Evolutionary conservation across 2,329 filamentous ascomycete genomes (phyloP).

Genomic region (Alternaria solani): DNA sequence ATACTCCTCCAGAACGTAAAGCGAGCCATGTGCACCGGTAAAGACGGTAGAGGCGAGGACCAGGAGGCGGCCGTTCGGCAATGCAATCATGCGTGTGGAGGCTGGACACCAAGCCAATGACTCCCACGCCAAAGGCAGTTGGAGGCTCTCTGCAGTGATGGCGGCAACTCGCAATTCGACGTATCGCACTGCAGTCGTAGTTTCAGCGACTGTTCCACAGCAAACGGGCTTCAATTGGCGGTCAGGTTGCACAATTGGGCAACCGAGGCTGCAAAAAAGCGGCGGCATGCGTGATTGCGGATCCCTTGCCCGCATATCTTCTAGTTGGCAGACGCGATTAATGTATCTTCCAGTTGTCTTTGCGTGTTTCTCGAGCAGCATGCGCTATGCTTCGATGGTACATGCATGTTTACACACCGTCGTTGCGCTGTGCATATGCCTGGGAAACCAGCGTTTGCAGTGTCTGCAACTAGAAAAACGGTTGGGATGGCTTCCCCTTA

Average conservation of each 20-base stretch:
- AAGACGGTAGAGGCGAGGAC: slow-evolving; percentile 29
- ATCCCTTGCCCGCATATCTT: slow-evolving; percentile 40
- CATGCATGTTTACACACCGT: slow-evolving; percentile 10
- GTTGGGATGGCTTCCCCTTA: neutral
- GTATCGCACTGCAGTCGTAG: slow-evolving; percentile 44
- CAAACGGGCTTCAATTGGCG: slow-evolving; percentile 33
- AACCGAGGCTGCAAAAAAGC: slow-evolving; percentile 34
- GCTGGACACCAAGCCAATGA: slow-evolving; percentile 27
- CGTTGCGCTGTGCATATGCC: slow-evolving; percentile 12
- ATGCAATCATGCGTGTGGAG: slow-evolving; percentile 24
- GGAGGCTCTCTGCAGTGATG: slow-evolving; percentile 42
- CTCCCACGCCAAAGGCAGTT: slow-evolving; percentile 30
- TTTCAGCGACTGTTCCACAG: slow-evolving; percentile 31
- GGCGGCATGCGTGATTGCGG: slow-evolving; percentile 44
- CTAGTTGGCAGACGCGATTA: slow-evolving; percentile 31
- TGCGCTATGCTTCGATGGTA: slow-evolving; percentile 21
- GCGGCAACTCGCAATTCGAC: slow-evolving; percentile 38
- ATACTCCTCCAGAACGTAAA: slow-evolving; percentile 40
- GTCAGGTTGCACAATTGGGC: slow-evolving; percentile 35
- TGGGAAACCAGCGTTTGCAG: slow-evolving; percentile 1
- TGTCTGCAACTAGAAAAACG: neutral
- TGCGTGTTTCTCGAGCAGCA: slow-evolving; percentile 19
- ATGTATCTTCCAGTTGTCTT: slow-evolving; percentile 25
- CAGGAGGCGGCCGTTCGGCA: slow-evolving; percentile 32
- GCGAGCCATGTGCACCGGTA: slow-evolving; percentile 44